Conservation (phyloP, 139 green algal species). For the Tetraselmis chui region DNA sequence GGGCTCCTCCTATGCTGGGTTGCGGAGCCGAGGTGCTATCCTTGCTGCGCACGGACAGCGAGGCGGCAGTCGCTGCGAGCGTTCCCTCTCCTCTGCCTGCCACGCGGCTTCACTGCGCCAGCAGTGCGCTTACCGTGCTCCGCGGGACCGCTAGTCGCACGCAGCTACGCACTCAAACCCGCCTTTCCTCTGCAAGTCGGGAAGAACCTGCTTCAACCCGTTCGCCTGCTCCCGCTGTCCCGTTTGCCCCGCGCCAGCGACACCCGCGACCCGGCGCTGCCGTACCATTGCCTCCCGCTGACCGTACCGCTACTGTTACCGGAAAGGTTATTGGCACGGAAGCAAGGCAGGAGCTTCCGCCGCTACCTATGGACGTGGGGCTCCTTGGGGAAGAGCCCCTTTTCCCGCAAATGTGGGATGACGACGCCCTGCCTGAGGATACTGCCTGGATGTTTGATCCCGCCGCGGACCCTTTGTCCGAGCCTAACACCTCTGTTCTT, state of each 20-base stretch:
- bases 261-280: neutral
- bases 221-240: neutral
- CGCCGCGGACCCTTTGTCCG: neutral
- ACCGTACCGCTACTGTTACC: neutral
- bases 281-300: neutral
- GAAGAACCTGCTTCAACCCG: neutral
- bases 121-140: neutral
- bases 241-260: neutral
- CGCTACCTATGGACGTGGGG: neutral
- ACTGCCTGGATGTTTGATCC: neutral
- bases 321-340: neutral
- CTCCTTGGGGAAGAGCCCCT: neutral
- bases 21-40: neutral
- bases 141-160: neutral
- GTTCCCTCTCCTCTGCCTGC: neutral
- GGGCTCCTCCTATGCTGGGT: neutral
- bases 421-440: neutral
- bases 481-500: neutral
- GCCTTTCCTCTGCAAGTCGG: neutral
- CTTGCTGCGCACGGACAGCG: neutral
- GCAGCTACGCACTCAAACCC: neutral
- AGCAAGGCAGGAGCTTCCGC: neutral
- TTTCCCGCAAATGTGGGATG: neutral
- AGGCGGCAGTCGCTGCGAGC: neutral
- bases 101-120: too few species aligned